Percentiles rank a stretch among this genome's conserved stretches.
These are phyloP conservation scores for Paramecium sonneborni DNA, from an alignment of 73 alveolate genomes.

Conservation along the genomic window DNA sequence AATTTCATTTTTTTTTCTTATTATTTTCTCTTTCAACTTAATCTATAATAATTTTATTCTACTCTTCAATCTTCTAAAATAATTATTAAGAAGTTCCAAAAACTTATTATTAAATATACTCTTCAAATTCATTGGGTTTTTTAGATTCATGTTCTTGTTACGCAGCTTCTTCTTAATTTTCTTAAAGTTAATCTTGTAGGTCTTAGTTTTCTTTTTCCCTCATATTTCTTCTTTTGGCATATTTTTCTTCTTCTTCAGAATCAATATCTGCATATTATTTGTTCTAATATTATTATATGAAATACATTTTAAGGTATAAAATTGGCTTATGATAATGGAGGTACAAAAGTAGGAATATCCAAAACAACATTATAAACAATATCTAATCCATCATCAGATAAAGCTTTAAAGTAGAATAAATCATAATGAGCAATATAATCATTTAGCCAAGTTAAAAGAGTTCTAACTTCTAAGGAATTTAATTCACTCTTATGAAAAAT, in stretches of 20 bases:
- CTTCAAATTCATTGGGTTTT: neutral
- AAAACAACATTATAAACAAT: neutral
- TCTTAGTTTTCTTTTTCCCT: neutral
- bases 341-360: slow-evolving; percentile 24
- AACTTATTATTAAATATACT: neutral
- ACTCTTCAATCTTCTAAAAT: neutral
- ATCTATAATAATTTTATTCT: neutral
- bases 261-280: neutral
- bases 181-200: neutral
- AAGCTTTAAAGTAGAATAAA: neutral
- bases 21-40: neutral
- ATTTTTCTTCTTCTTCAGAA: slow-evolving; percentile 19
- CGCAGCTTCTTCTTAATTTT: neutral
- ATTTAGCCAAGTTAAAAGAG: neutral
- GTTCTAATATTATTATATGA: neutral
- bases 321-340: neutral
- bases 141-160: neutral
- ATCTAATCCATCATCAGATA: slow-evolving; percentile 22
- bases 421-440: slow-evolving; percentile 23
- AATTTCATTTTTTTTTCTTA: neutral
- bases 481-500: neutral
- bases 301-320: slow-evolving; percentile 6
- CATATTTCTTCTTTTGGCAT: neutral
- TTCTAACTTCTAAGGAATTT: slow-evolving; percentile 36
- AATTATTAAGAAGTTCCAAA: slow-evolving; percentile 10